Conservation (phyloP, 1,284 basidiomycete genomes). For the Amylostereum areolatum region DNA sequence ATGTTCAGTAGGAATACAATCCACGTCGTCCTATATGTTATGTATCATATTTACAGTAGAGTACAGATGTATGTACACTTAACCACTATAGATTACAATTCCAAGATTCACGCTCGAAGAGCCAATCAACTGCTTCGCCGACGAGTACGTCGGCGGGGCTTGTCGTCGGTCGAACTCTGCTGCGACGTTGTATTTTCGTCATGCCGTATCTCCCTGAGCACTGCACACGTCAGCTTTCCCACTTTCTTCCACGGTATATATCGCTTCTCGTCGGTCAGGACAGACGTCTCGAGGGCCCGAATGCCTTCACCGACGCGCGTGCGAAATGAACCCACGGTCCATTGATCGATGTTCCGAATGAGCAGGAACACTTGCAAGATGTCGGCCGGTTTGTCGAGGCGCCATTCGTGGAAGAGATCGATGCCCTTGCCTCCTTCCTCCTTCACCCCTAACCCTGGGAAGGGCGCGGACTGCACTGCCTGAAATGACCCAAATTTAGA, state of each 20-base stretch:
- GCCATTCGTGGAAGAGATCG: slow-evolving; percentile 42
- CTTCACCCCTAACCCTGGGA: slow-evolving; percentile 21
- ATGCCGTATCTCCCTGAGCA: slow-evolving; percentile 22
- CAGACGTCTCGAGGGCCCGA: slow-evolving; percentile 26
- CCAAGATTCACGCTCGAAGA: no score
- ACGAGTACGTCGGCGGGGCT: no score
- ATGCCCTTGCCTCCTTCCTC: slow-evolving; percentile 5
- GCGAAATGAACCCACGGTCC: slow-evolving; percentile 39
- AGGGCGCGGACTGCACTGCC: slow-evolving; percentile 46
- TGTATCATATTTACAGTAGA: no score
- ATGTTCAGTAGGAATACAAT: no score
- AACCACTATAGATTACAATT: no score
- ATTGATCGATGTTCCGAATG: slow-evolving; percentile 48
- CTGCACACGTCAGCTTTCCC: slow-evolving; percentile 23
- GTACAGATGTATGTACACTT: no score
- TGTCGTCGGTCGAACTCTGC: slow-evolving; percentile 2
- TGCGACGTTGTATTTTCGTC: slow-evolving; percentile 23
- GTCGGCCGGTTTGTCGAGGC: slow-evolving; percentile 35
- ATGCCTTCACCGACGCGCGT: slow-evolving; percentile 34
- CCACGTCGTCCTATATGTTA: no score
- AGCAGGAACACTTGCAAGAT: slow-evolving; percentile 47
- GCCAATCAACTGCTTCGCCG: no score
- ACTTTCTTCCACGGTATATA: slow-evolving; percentile 45
- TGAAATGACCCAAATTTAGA: slow-evolving; percentile 16
- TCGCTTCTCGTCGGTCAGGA: slow-evolving; percentile 23